Conservation (phyloP, 106 monocot genomes). For the Iris macrosiphon region DNA sequence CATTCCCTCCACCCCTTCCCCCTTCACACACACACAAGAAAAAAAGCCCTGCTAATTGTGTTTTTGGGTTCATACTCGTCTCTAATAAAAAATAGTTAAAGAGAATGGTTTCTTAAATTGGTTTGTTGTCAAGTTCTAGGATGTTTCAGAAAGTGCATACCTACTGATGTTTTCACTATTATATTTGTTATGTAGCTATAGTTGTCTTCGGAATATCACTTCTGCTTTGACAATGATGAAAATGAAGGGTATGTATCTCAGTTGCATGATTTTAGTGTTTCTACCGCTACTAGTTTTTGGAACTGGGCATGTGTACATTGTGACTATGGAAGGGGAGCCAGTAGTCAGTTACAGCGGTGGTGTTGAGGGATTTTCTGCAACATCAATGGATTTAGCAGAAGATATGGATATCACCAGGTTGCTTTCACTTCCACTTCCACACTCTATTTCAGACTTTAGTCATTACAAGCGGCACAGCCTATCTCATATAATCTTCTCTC, state of each 20-base stretch:
- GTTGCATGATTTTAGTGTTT: slow-evolving; percentile 26
- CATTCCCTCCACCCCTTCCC: too few species aligned
- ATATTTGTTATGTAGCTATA: not conserved
- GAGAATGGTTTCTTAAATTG: not conserved
- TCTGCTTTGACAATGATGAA: slow-evolving; percentile 1
- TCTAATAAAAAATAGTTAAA: not conserved
- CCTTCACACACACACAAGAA: too few species aligned
- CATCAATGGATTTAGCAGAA: slow-evolving; percentile 50
- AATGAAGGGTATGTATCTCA: slow-evolving; percentile 18
- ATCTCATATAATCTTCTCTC: too few species aligned
- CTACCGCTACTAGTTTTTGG: slow-evolving; percentile 30
- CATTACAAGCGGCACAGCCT: too few species aligned
- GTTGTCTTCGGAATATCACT: not conserved
- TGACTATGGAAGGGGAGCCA: slow-evolving; percentile 85
- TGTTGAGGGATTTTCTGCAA: slow-evolving; percentile 78
- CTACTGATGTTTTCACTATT: not conserved
- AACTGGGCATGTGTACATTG: slow-evolving; percentile 59
- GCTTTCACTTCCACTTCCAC: not conserved
- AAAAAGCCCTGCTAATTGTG: not conserved
- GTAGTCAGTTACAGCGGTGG: slow-evolving; percentile 80
- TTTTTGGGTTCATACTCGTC: not conserved
- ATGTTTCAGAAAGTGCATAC: not conserved
- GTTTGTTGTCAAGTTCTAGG: not conserved
- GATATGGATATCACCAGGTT: slow-evolving; percentile 86
- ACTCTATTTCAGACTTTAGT: not conserved